phyloP scores from a whole-genome alignment of 441 rosid genomes.

The Hura crepitans region DNA sequence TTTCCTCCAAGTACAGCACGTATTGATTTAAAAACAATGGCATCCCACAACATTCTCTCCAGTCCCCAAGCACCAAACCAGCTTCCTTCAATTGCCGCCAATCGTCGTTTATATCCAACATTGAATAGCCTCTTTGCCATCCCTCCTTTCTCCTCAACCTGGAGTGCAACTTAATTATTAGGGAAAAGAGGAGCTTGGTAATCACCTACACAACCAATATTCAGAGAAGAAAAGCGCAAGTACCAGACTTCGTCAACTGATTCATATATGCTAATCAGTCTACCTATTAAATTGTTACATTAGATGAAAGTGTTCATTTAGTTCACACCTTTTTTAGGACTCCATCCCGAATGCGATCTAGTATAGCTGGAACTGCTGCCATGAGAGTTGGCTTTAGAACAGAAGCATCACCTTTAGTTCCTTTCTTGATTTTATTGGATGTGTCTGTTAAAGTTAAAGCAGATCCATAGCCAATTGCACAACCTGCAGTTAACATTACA shows the following conservation, averaged over 20 bases:
- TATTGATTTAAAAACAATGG: conserved; percentile 76
- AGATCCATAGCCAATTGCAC: conserved; percentile 87
- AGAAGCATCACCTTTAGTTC: conserved; percentile 86
- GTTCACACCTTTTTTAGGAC: conserved; percentile 82
- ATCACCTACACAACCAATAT: neutral
- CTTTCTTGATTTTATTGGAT: conserved; percentile 77
- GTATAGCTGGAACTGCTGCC: conserved; percentile 99
- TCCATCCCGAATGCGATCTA: conserved; percentile 94
- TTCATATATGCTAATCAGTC: neutral
- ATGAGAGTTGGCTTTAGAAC: conserved; percentile 74
- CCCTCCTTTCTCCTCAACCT: conserved; percentile 89
- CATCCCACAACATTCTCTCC: conserved; percentile 73
- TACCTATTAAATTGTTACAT: neutral
- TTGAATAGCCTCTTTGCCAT: conserved; percentile 70
- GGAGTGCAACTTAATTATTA: neutral
- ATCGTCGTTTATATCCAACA: conserved; percentile 78
- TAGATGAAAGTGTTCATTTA: too few species aligned
- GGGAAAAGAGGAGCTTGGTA: neutral
- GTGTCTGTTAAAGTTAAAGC: conserved; percentile 94
- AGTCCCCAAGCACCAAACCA: conserved; percentile 97
- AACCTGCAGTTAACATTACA: conserved; percentile 68
- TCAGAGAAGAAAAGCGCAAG: neutral
- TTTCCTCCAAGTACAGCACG: conserved; percentile 81
- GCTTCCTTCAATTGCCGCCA: conserved; percentile 83
- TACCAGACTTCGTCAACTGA: conserved; percentile 7